Conservation (phyloP, 2,329 filamentous ascomycete genomes). For the Aschersonia sp. region DNA sequence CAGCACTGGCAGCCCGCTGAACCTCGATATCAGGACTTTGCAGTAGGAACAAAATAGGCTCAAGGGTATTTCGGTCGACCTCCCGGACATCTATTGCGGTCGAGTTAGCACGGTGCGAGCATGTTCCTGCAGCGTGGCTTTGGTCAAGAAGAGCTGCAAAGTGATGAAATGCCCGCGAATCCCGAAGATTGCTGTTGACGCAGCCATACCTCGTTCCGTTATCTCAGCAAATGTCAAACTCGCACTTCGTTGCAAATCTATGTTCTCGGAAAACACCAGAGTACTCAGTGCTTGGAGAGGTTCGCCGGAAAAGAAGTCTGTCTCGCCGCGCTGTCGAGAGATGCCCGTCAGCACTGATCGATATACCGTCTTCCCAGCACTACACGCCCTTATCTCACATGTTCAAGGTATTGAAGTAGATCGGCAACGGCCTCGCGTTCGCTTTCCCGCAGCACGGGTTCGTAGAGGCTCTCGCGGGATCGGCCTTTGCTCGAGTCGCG, state of each 20-base stretch:
- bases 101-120: background rate
- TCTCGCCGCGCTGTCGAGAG: conserved; percentile 64
- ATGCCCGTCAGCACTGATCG: background rate
- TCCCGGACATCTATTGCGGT: conserved; percentile 74
- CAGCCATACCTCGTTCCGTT: conserved; percentile 73
- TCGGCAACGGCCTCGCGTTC: conserved; percentile 96
- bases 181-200: background rate
- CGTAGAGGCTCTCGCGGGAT: conserved; percentile 68
- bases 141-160: background rate
- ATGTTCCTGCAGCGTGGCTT: background rate
- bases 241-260: conserved; percentile 91
- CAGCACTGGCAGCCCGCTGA: conserved; percentile 88
- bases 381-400: conserved; percentile 61
- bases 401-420: conserved; percentile 87
- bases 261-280: conserved; percentile 95
- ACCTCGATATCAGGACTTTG: conserved; percentile 95
- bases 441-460: conserved; percentile 82
- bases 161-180: background rate
- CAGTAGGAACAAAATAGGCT: conserved; percentile 88
- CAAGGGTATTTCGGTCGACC: conserved; percentile 86
- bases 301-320: conserved; percentile 95
- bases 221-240: conserved; percentile 98
- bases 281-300: conserved; percentile 88
- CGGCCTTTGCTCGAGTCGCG: conserved; percentile 38
- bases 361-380: background rate